A percentile compares a stretch with the other conserved stretches of the same genome.
phyloP scores from a whole-genome alignment of 257 asterid species.

The Fraxinus pennsylvanica region DNA sequence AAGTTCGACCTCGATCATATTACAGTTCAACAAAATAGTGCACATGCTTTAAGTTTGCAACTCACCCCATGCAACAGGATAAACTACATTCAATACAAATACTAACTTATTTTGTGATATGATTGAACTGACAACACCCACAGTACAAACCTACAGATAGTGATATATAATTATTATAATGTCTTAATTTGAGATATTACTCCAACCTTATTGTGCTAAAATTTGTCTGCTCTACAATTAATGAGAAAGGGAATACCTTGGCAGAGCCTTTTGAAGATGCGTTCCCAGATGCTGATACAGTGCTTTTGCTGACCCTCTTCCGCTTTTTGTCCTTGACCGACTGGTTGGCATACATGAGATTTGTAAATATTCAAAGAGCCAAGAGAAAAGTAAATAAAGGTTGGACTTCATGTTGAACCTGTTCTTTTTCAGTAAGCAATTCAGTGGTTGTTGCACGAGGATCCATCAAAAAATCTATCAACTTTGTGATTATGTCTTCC shows the following conservation, averaged over 20 bases:
- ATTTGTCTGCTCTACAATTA: neutral
- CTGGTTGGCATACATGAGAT: conserved; percentile 27
- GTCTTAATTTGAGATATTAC: neutral
- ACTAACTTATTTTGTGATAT: neutral
- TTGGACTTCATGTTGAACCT: conserved; percentile 42
- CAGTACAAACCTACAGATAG: neutral
- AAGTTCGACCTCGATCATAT: too few species aligned
- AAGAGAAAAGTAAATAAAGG: neutral
- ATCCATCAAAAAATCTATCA: conserved; percentile 77
- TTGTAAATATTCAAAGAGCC: neutral
- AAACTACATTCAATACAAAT: too few species aligned
- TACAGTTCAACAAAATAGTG: too few species aligned
- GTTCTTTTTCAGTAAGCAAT: conserved; percentile 76
- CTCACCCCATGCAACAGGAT: too few species aligned
- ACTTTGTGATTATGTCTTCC: conserved; percentile 81
- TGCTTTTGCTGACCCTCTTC: conserved; percentile 49
- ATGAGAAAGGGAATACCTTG: conserved; percentile 50
- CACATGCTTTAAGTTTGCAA: too few species aligned
- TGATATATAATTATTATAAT: too few species aligned
- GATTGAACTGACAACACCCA: conserved; percentile 5
- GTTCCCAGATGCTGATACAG: conserved; percentile 43
- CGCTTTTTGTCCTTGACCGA: conserved; percentile 77
- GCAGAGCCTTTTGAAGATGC: conserved; percentile 59
- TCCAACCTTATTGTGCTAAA: neutral
- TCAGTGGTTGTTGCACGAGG: conserved; percentile 80